Evolutionary conservation across 352 stramenopile genomes (phyloP), one percentile per base, ranked within the genome.

Genomic region (Peronosclerospora sorghi): DNA sequence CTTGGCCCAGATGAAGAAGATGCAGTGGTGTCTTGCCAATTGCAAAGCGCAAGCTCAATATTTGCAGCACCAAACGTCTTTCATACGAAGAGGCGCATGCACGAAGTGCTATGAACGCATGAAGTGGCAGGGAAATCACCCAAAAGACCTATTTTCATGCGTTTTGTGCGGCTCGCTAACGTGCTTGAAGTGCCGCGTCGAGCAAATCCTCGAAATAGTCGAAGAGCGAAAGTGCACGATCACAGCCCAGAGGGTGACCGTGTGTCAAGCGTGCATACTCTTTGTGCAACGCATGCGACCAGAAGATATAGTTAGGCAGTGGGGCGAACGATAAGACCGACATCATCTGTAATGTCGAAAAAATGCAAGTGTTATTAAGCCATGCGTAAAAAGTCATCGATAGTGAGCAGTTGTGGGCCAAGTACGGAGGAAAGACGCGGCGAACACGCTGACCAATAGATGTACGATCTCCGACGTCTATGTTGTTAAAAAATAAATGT

Each of bases 1-100:
- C n/a, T 30, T 63, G 6, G 49, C 54, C 1, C 43, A 59, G 34
- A 54, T 55, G 38, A 63, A 63, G 54, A 63, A 63, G 30, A 42
- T 63, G 29, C 54, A 59, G 24, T 63, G 54, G 54, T 58, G 49
- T 32, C 36, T 63, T 17, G 39, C 41, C 7, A 54, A 62, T 23
- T 34, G 28, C 23, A 58, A 51, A 14, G 45, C 39, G 1, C 53
- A 56, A 15, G 48, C 48, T 19, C 48, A 40, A 19, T 36, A 59
- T 20, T 37, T 58, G 17, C 46, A 62, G 30, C 52, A 41, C 13
- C 40, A 51, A 35, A 47, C 34, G 27, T 57, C 48, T 36, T 47
- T 41, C 2, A 57, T 41, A 9, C 32, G 41, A 1, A 53, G 48
- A 32, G 38, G 47, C 15, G 38, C 34, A 9, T 62, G 53, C 23